Percentiles rank a stretch among this genome's conserved stretches.
Conservation (phyloP, 441 rosid genomes). For the Corymbia calophylla region DNA sequence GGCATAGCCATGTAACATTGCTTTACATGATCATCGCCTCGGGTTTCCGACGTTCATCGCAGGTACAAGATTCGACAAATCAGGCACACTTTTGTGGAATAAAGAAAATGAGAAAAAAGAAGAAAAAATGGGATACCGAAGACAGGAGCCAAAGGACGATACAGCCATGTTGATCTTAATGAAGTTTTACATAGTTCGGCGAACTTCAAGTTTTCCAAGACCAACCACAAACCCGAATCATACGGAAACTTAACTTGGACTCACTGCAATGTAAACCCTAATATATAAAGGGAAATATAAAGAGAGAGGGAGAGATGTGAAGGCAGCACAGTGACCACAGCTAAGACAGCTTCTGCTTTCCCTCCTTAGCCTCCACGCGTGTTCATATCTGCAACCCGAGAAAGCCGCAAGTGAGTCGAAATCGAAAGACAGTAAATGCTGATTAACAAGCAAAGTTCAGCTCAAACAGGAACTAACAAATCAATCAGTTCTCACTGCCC, state of each 20-base stretch:
- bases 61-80: neutral
- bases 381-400: constrained; percentile 48
- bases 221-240: neutral
- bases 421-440: neutral
- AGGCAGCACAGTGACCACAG: neutral
- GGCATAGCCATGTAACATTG: neutral
- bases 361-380: constrained; percentile 22
- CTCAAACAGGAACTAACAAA: constrained; percentile 1
- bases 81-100: neutral
- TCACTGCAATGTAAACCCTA: neutral
- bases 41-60: neutral
- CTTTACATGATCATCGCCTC: neutral
- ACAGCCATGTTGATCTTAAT: neutral
- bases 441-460: neutral
- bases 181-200: neutral
- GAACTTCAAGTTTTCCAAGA: neutral
- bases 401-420: neutral
- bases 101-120: neutral
- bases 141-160: neutral
- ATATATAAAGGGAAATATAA: neutral
- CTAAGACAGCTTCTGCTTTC: neutral
- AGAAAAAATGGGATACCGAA: neutral
- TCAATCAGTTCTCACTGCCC: neutral
- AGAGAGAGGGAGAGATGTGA: neutral
- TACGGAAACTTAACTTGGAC: neutral